Evolutionary conservation across 2,329 filamentous ascomycete species (phyloP).

Genomic region (Sarocladiaceae sp.): DNA sequence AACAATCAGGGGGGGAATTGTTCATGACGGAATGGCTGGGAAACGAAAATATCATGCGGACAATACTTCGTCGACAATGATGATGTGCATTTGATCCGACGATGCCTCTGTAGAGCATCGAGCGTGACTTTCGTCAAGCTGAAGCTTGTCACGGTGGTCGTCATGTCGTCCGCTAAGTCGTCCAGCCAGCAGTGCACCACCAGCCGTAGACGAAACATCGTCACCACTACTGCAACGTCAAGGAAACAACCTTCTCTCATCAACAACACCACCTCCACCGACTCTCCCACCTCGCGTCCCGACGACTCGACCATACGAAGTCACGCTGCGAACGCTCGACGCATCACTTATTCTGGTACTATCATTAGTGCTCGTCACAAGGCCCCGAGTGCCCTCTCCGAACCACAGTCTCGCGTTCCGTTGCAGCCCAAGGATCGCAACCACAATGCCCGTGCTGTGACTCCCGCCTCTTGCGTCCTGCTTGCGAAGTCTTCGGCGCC

Average conservation of each 20-base stretch:
- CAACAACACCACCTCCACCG: background rate
- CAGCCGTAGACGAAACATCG: constrained; percentile 7
- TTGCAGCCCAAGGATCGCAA: constrained; percentile 15
- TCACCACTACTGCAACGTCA: constrained; percentile 1
- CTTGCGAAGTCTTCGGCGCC: background rate
- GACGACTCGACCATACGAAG: background rate
- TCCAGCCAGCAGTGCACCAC: constrained; percentile 5
- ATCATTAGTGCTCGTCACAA: background rate
- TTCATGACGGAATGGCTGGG: constrained; percentile 6
- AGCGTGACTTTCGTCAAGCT: background rate
- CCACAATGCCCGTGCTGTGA: constrained; percentile 24
- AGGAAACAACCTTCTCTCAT: constrained; percentile 7
- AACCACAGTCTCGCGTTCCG: constrained; percentile 12
- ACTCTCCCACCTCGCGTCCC: background rate
- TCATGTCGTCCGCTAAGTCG: constrained; percentile 7
- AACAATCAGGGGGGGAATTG: constrained; percentile 9
- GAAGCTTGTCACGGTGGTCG: background rate
- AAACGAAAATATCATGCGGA: background rate
- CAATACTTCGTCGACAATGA: background rate
- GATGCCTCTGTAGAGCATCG: too few species aligned
- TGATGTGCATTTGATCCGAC: background rate
- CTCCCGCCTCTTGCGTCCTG: constrained; percentile 14
- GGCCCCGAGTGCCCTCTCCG: background rate
- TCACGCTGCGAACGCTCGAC: background rate
- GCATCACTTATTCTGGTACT: background rate